These are phyloP conservation scores for Rutstroemia sydowiana DNA, from an alignment of 2,329 filamentous ascomycete genomes.

Conservation along the genomic window DNA sequence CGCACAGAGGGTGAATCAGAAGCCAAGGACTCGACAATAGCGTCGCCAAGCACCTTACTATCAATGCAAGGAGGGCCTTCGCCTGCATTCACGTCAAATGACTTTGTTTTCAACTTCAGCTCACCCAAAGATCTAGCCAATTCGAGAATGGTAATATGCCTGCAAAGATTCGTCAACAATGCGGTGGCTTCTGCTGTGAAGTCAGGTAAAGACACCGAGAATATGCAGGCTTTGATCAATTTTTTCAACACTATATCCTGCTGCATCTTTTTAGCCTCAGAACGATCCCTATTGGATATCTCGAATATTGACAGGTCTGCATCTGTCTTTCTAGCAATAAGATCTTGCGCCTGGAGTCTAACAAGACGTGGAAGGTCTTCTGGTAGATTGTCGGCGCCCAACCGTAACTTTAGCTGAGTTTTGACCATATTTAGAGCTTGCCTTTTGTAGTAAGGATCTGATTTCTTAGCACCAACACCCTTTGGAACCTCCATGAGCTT, in stretches of 20 bases:
- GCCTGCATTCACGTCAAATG: conserved; percentile 78
- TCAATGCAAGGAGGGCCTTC: conserved; percentile 86
- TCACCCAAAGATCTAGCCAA: conserved; percentile 78
- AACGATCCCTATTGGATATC: conserved; percentile 70
- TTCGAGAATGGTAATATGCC: conserved; percentile 86
- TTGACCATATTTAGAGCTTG: conserved; percentile 85
- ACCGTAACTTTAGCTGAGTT: conserved; percentile 80
- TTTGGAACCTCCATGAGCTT: conserved; percentile 80
- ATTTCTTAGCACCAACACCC: conserved; percentile 41
- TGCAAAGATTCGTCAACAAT: conserved; percentile 74
- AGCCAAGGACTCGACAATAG: conserved; percentile 80
- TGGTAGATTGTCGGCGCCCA: conserved; percentile 79
- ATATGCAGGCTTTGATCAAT: conserved; percentile 81
- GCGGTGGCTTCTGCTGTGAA: conserved; percentile 68
- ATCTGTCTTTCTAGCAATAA: conserved; percentile 65
- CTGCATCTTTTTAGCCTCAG: conserved; percentile 76
- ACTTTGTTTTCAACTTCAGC: conserved; percentile 65
- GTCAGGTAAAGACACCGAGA: conserved; percentile 73
- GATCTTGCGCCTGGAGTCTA: conserved; percentile 81
- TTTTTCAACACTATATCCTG: conserved; percentile 80
- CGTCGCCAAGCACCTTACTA: conserved; percentile 78
- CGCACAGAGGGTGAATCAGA: conserved; percentile 76
- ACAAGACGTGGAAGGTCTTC: conserved; percentile 83
- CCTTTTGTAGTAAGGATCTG: conserved; percentile 82
- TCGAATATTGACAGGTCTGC: conserved; percentile 65